Conservation (phyloP, 2,329 filamentous ascomycete species). For the Metarhizium sp. region DNA sequence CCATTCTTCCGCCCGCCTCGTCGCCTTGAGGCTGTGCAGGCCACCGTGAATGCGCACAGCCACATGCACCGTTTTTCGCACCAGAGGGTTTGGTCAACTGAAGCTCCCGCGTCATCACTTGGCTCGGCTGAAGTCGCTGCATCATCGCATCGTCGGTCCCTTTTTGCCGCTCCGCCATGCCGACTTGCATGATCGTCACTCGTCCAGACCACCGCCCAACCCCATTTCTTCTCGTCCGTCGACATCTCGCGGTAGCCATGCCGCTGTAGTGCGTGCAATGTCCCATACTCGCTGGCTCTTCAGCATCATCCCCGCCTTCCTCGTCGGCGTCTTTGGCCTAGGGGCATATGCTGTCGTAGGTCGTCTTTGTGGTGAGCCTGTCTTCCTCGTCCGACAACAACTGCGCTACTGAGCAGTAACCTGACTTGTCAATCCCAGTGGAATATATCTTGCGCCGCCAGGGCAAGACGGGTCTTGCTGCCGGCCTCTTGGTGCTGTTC, state of each 20-base stretch:
- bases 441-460: constrained; percentile 53
- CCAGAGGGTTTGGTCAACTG: neutral
- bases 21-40: too few relatives aligned
- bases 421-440: constrained; percentile 30
- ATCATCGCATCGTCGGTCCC: too few relatives aligned
- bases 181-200: neutral
- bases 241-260: constrained; percentile 14
- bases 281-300: constrained; percentile 23
- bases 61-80: too few relatives aligned
- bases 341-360: constrained; percentile 63
- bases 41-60: too few relatives aligned
- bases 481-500: constrained; percentile 63
- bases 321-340: constrained; percentile 58
- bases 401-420: neutral
- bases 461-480: constrained; percentile 46
- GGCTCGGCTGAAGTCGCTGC: too few relatives aligned
- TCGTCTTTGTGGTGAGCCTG: constrained; percentile 54
- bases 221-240: neutral
- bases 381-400: neutral
- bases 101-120: neutral
- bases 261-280: constrained; percentile 20
- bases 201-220: neutral
- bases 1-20: too few relatives aligned
- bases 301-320: constrained; percentile 59
- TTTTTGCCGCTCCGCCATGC: neutral